A percentile compares a stretch with the other conserved stretches of the same genome.
Conservation (phyloP, 2,329 filamentous ascomycete genomes). For the Venturia asperata region DNA sequence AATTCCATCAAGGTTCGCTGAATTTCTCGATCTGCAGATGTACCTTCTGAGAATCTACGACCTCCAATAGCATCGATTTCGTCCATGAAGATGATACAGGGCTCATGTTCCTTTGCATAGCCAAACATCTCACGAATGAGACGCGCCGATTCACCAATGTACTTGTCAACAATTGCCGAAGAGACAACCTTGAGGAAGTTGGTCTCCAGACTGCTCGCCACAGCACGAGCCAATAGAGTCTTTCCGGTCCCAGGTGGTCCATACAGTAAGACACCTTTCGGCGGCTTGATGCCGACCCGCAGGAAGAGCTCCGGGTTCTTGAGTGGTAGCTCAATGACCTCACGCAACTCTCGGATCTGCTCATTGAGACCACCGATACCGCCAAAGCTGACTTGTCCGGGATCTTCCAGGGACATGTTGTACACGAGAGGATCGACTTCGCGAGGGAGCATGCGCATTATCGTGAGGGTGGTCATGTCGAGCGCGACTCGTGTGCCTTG, state of each 20-base stretch:
- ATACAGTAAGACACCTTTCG: constrained; percentile 93
- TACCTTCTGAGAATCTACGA: constrained; percentile 92
- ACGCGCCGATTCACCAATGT: constrained; percentile 95
- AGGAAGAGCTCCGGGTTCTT: constrained; percentile 98
- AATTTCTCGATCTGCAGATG: constrained; percentile 94
- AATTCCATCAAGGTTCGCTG: constrained; percentile 98
- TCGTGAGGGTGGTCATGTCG: constrained; percentile 98
- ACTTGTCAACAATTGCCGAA: constrained; percentile 98
- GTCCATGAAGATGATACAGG: constrained; percentile 99
- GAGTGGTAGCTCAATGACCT: constrained; percentile 94
- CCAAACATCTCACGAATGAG: constrained; percentile 99
- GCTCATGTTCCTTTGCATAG: constrained; percentile 98
- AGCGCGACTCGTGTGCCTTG: constrained; percentile 95
- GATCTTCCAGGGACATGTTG: constrained; percentile 99
- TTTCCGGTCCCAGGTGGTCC: constrained; percentile 96
- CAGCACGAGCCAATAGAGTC: constrained; percentile 86
- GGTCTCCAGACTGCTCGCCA: constrained; percentile 92
- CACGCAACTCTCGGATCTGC: constrained; percentile 92
- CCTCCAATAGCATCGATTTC: constrained; percentile 99
- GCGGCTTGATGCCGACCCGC: constrained; percentile 95
- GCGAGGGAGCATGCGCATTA: constrained; percentile 98
- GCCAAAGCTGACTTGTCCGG: constrained; percentile 93
- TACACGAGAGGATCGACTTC: constrained; percentile 98
- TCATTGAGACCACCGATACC: constrained; percentile 97
- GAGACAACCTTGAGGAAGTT: constrained; percentile 99